Percentiles rank a stretch among this genome's conserved stretches.
Evolutionary conservation across 169 alveolate species (phyloP).

Genomic region (Babesia bigemina): DNA sequence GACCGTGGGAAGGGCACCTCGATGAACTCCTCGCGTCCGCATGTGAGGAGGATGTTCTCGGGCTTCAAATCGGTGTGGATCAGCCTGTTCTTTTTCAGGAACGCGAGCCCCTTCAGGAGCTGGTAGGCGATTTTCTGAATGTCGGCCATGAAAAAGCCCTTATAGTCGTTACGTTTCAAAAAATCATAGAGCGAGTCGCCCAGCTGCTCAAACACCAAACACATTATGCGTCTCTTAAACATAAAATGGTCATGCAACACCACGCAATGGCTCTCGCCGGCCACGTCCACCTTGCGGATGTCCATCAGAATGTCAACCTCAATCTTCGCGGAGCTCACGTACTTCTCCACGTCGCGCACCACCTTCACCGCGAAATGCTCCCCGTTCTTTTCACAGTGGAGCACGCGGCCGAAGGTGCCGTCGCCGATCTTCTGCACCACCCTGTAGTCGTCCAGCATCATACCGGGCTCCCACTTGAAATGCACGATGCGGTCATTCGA

Average conservation of each 20-base stretch:
- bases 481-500: conserved; percentile 39
- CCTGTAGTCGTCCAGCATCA: conserved; percentile 79
- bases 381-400: conserved; percentile 85
- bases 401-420: conserved; percentile 98
- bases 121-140: conserved; percentile 91
- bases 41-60: conserved; percentile 92
- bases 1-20: conserved; percentile 77
- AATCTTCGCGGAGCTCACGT: conserved; percentile 94
- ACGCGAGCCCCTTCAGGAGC: conserved; percentile 89
- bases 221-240: conserved; percentile 85
- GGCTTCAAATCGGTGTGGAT: conserved; percentile 99
- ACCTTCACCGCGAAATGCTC: conserved; percentile 90
- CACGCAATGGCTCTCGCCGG: conserved; percentile 88
- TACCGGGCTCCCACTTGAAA: conserved; percentile 75
- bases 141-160: conserved; percentile 90
- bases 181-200: conserved; percentile 95
- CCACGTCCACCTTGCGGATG: conserved; percentile 83
- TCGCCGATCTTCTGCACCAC: conserved; percentile 91
- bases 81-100: conserved; percentile 87
- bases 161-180: conserved; percentile 89
- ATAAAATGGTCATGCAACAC: conserved; percentile 87
- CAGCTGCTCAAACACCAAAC: conserved; percentile 93
- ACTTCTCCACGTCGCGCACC: conserved; percentile 91
- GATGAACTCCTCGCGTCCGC: conserved; percentile 68
- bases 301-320: conserved; percentile 93